Base-by-base conservation (phyloP, 2,329 filamentous ascomycete species). In the Drechslerella stenobrocha region DNA sequence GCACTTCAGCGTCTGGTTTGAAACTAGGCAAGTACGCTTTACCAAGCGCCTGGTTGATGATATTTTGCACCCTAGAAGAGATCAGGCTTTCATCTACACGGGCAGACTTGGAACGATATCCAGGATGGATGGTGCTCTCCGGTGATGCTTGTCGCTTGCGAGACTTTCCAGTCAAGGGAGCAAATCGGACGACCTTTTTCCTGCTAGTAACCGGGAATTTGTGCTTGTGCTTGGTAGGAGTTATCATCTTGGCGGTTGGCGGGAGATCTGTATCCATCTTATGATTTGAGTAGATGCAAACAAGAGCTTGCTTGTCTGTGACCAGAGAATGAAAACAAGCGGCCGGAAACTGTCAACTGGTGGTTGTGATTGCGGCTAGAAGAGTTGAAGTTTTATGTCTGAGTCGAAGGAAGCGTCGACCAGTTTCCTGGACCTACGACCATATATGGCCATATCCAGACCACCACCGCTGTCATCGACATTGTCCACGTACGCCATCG, bases 131-230 rank as follows among this genome's bases (percentile, higher is more conserved):
- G 9, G 30, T n/a, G 8, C 11, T 2, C 6, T 26, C 37, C 11
- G 7, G 23, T 11, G 23, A 35, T 3, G 28, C 30, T n/a, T 15
- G 42, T 37, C 44, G 42, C n/a, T 57, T 57, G 2, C 15, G 35
- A 3, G 20, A 30, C n/a, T 57, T 46, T 37, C 48, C 28, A 13
- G 52, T 42, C 18, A 42, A 47, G 5, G 44, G 28, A 26, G 52
- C 42, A 23, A 57, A 57, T 42, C 22, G 45, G 22, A 57, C 52
- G 2, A 22, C 48, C 20, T 35, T 47, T n/a, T 57, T 57, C 13
- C 18, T 47, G 3, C 22, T 30, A 22, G 28, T 4, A 35, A n/a
- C 7, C 13, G 40, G 2, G 7, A 26, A 3, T 22, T n/a, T 18
- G 44, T 57, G 42, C 34, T 47, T n/a, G n/a, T n/a, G 4, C 15